Conservation (phyloP, 306 rosid species). For the Vachellia pachyceras region DNA sequence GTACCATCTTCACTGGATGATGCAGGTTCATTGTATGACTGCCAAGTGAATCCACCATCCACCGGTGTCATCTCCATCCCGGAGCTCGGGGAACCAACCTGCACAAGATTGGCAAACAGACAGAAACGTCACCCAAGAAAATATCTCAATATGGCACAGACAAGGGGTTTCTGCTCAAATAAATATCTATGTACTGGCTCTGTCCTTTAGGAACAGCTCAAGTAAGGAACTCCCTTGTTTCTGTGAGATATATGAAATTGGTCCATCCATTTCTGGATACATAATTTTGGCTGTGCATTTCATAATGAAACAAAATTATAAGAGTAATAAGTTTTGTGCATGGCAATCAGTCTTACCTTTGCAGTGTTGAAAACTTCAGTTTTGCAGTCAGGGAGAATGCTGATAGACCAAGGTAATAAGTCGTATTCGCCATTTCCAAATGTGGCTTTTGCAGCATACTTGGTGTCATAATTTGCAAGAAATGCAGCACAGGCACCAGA, state of each 20-base stretch:
- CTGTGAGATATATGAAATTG: background rate
- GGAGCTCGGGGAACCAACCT: conserved; percentile 68
- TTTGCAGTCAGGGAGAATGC: conserved; percentile 96
- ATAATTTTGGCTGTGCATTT: background rate
- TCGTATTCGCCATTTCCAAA: conserved; percentile 71
- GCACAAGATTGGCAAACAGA: conserved; percentile 21
- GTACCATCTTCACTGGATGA: conserved; percentile 56
- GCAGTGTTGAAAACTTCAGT: conserved; percentile 85
- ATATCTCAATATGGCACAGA: background rate
- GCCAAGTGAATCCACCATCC: conserved; percentile 60
- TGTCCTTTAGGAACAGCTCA: conserved; percentile 19
- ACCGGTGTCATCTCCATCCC: conserved; percentile 63
- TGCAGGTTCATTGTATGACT: conserved; percentile 76
- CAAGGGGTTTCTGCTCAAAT: background rate
- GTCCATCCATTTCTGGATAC: background rate
- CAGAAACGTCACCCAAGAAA: conserved; percentile 23
- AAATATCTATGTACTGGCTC: background rate
- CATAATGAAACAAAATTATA: conserved; percentile 3
- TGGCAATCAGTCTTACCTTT: conserved; percentile 53
- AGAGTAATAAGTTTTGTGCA: background rate
- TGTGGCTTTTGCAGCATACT: conserved; percentile 53
- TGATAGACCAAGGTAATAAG: conserved; percentile 90
- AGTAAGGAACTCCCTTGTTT: background rate
- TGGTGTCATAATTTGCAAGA: conserved; percentile 78
- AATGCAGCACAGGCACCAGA: conserved; percentile 79